phyloP scores from a whole-genome alignment of 768 basidiomycete genomes.

The Tylopilus vinaceipallidus region DNA sequence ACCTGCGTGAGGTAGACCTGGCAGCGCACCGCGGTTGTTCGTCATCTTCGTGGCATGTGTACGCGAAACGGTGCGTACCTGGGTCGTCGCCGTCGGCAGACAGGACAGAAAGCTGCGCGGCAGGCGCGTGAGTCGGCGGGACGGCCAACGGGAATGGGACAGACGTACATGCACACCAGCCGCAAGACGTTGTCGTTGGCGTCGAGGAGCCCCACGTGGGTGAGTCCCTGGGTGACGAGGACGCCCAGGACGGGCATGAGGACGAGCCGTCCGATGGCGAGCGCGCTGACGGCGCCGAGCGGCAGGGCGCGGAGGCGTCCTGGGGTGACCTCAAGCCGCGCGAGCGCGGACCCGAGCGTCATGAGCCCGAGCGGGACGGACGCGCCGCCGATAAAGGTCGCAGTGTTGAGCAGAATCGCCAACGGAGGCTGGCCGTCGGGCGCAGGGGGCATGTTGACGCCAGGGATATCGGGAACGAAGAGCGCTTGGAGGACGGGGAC shows the following conservation, averaged over 20 bases:
- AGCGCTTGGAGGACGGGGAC: conserved; percentile 57
- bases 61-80: conserved; percentile 34
- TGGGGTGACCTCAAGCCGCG: conserved; percentile 52
- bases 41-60: background rate
- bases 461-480: conserved; percentile 46
- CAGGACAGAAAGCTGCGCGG: conserved; percentile 54
- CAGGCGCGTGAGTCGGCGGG: background rate
- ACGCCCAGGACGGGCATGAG: conserved; percentile 61
- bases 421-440: conserved; percentile 71
- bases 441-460: conserved; percentile 44
- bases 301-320: conserved; percentile 44
- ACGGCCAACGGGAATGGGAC: too few species aligned
- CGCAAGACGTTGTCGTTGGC: conserved; percentile 56
- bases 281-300: conserved; percentile 48
- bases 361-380: conserved; percentile 63
- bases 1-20: conserved; percentile 65
- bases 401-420: conserved; percentile 54
- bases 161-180: conserved; percentile 65
- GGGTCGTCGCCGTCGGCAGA: conserved; percentile 58
- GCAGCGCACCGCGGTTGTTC: background rate
- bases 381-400: conserved; percentile 57
- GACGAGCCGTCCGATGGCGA: conserved; percentile 55
- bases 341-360: conserved; percentile 61
- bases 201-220: conserved; percentile 45
- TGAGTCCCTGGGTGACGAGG: conserved; percentile 50